phyloP scores from a whole-genome alignment of 305 asterid species.

The Fraxinus baroniana region DNA sequence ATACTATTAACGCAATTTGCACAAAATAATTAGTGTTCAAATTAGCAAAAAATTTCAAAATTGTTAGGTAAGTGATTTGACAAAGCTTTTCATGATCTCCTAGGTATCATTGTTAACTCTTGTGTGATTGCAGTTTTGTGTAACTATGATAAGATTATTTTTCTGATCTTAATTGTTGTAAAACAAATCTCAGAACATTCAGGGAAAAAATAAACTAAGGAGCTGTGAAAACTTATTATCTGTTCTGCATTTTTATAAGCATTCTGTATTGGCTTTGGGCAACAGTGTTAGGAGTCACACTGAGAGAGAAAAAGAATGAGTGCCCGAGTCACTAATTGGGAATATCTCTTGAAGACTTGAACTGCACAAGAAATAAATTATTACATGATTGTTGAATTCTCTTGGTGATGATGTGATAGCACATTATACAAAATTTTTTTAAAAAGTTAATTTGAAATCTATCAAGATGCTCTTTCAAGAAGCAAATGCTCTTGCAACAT shows the following conservation, averaged over 20 bases:
- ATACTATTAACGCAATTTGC: neutral
- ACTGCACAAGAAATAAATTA: neutral
- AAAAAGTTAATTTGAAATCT: neutral
- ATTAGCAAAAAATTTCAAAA: neutral
- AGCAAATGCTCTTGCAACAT: neutral
- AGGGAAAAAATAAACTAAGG: neutral
- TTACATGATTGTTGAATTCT: neutral
- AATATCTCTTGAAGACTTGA: neutral
- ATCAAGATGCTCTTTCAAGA: neutral
- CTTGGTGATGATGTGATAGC: neutral
- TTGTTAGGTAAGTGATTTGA: neutral
- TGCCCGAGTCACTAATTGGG: neutral
- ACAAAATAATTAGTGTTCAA: neutral
- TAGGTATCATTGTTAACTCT: neutral
- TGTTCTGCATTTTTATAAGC: neutral
- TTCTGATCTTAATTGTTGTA: neutral
- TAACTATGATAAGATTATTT: neutral
- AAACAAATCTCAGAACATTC: neutral
- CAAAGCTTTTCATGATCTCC: neutral
- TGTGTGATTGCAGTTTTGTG: neutral
- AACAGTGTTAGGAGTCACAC: neutral
- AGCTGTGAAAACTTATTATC: neutral
- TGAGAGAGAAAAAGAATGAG: neutral
- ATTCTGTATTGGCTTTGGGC: neutral
- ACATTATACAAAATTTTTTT: neutral